These are phyloP conservation scores for Lavandula angustifolia DNA, from an alignment of 257 asterid species.

Conservation along the genomic window DNA sequence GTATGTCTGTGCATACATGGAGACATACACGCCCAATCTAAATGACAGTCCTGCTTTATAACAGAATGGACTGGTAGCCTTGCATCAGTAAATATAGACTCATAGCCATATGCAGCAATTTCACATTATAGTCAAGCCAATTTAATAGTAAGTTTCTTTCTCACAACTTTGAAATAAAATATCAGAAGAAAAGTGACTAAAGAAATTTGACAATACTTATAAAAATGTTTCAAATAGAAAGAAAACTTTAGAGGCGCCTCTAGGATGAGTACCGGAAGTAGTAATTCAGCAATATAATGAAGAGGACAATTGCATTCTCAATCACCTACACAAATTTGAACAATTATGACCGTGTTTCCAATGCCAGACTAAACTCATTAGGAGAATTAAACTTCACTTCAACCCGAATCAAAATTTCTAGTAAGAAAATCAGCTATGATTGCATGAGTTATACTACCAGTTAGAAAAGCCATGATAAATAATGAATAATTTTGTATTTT, in stretches of 20 bases:
- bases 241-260: neutral
- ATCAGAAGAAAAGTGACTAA: neutral
- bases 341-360: conserved; percentile 1
- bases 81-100: neutral
- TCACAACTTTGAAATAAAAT: neutral
- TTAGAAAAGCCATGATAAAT: neutral
- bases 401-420: neutral
- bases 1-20: neutral
- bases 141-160: neutral
- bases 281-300: conserved; percentile 19
- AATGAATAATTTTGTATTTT: neutral
- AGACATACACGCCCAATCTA: neutral
- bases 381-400: neutral
- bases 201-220: neutral
- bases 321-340: conserved; percentile 3
- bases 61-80: conserved; percentile 18
- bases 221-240: neutral
- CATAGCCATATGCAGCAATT: conserved; percentile 17
- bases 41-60: conserved; percentile 2
- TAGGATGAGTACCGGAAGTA: neutral
- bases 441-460: neutral
- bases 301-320: conserved; percentile 3
- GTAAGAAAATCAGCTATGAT: conserved; percentile 1
- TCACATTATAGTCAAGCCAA: neutral
- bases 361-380: neutral